phyloP scores from a whole-genome alignment of 129 eudicot species.

The Arctium lappa region DNA sequence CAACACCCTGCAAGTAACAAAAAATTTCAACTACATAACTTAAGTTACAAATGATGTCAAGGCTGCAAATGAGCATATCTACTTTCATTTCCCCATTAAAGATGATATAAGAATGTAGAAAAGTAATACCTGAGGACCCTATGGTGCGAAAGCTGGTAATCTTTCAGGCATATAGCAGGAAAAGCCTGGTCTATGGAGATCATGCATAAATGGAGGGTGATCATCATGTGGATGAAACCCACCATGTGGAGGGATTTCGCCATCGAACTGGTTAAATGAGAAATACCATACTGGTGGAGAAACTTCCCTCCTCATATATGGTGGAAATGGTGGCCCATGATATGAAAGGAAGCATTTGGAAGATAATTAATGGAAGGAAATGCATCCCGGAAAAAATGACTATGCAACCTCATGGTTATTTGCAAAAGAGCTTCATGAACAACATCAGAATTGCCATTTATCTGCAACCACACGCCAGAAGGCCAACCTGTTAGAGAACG shows the following conservation, averaged over 20 bases:
- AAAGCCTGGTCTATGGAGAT: conserved; percentile 57
- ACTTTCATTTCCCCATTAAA: not conserved
- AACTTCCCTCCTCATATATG: conserved; percentile 63
- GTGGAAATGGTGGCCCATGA: conserved; percentile 69
- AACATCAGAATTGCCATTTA: conserved; percentile 71
- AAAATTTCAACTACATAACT: not conserved
- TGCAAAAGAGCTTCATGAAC: conserved; percentile 92
- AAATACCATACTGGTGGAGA: conserved; percentile 85
- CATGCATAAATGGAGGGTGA: conserved; percentile 69
- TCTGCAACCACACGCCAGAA: conserved; percentile 25
- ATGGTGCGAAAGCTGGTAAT: conserved; percentile 53
- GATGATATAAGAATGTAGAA: not conserved
- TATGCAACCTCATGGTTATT: conserved; percentile 66
- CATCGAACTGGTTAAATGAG: conserved; percentile 62
- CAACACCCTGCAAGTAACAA: conserved; percentile 50
- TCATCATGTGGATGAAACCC: conserved; percentile 76
- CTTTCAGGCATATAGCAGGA: conserved; percentile 67
- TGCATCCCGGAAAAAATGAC: conserved; percentile 84
- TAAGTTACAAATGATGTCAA: too few relatives aligned
- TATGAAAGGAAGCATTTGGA: conserved; percentile 46
- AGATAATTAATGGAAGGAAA: conserved; percentile 59
- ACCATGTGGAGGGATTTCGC: conserved; percentile 55
- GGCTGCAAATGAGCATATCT: not conserved
- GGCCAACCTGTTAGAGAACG: too few relatives aligned
- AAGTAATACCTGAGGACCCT: conserved; percentile 80